A percentile compares a stretch with the other conserved stretches of the same genome.
These are phyloP conservation scores for Schwanniomyces vanrijiae DNA, from an alignment of 805 yeast genomes.

Conservation along the genomic window DNA sequence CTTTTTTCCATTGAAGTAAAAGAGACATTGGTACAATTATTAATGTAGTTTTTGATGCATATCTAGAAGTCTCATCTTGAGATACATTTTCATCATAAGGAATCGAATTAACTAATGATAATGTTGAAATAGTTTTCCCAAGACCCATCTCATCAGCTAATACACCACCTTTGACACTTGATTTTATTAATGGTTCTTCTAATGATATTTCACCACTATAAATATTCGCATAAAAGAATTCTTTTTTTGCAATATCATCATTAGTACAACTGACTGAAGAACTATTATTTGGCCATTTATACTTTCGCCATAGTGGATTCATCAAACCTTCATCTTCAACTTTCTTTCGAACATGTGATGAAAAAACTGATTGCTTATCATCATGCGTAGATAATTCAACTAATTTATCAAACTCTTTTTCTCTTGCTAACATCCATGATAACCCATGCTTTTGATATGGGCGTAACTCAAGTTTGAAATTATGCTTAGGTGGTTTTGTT, in stretches of 20 bases:
- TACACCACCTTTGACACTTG: constrained; percentile 75
- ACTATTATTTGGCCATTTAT: constrained; percentile 62
- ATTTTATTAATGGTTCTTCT: constrained; percentile 62
- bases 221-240: constrained; percentile 69
- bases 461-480: constrained; percentile 60
- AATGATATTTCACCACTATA: constrained; percentile 78
- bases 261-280: constrained; percentile 2
- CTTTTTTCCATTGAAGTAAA: constrained; percentile 88
- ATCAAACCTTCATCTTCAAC: constrained; percentile 54
- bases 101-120: constrained; percentile 67
- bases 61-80: constrained; percentile 23
- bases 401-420: constrained; percentile 54
- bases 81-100: constrained; percentile 46
- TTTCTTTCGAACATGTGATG: constrained; percentile 28
- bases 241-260: constrained; percentile 1
- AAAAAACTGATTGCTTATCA: constrained; percentile 8
- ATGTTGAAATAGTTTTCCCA: constrained; percentile 86
- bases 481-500: constrained; percentile 46
- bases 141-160: constrained; percentile 97
- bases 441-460: constrained; percentile 83
- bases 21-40: constrained; percentile 89
- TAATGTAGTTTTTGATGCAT: constrained; percentile 72
- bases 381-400: constrained; percentile 28
- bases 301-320: constrained; percentile 86
- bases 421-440: constrained; percentile 87